Evolutionary conservation across 2,329 filamentous ascomycete species (phyloP), one percentile per base, ranked within the genome.

Genomic region (Raffaelea arxii): DNA sequence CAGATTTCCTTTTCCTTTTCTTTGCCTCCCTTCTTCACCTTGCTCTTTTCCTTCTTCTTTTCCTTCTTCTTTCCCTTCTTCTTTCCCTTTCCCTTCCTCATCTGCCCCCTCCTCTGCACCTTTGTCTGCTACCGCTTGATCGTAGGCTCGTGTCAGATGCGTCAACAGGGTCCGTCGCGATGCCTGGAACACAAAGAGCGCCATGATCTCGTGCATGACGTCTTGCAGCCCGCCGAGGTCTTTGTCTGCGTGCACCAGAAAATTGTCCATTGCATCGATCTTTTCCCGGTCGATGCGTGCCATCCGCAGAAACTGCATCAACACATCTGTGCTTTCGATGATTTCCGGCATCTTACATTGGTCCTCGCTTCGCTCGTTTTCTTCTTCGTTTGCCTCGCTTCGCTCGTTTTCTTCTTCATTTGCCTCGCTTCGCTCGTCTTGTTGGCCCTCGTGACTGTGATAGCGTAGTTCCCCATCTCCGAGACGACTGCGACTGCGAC

Each of bases 241-340:
- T 6, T 78, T 78, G 19, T 79, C 78, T 14, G 79, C 86, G 45
- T 92, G 74, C 37, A 80, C 70, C n/a, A 96, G 70, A 59, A 95
- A 98, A 51, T 78, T 85, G 56, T 84, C 80, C 21, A 96, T 75
- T 0, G 84, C 54, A 51, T 91, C 83, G 49, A 94, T 80, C 68
- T 92, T 97, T 67, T 97, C 91, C 27, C 92, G 78, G 60, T 98
- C 92, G 54, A 98, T 87, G 7, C 58, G 76, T 6, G 84, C 79
- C 35, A 67, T 67, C 51, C 81, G 83, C 46, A 98, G 64, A 3
- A 78, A 75, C 21, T 65, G 67, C 67, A 94, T 74, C 23, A 98
- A 68, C 3, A 78, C 77, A 4, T 80, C 76, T 18, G 88, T 76
- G 56, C 87, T 77, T 19, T 69, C 65, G 25, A 84, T 75, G 25